Base-by-base conservation (phyloP, 1,284 basidiomycete genomes). In the Irpex sp. region DNA sequence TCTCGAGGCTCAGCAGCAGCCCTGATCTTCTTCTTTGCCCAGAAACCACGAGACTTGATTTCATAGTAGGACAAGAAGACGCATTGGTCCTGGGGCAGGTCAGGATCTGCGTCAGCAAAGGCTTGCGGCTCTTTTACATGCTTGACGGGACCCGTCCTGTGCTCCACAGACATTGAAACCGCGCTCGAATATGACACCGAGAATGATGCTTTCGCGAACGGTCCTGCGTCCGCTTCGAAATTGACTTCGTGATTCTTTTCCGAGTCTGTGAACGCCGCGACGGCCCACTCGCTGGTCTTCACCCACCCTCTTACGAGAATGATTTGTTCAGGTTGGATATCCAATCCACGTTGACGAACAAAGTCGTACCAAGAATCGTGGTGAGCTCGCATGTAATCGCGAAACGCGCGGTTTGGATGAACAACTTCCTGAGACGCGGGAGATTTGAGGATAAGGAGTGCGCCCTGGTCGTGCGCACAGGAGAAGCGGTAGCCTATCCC, bases 11-110 rank as follows among this genome's bases (percentile, higher is more conserved):
- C 58, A 31, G 58, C 44, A 11, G 47, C 58, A 8, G 58, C 58
- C 26, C 21, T 51, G 6, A 60, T 60, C 58, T 60, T 60, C 58
- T 60, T 60, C 11, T 49, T 51, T 2, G 37, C 31, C 48, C 31
- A 34, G 9, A 60, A 34, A 21, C 37, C 44, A 36, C 60, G 60
- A 31, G 37, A 21, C 52, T 62, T 62, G 13, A 62, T 48, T 19
- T 62, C 57, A 55, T 62, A 62, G 19, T 62, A 62, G 8, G 57
- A 34, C 44, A 62, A 44, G 31, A 62, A 62, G 5, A 62, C 26
- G 37, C 61, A 62, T 37, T 62, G 61, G 21, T 62, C 61, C n/a
- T 38, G 26, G 8, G 61, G 61, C 5, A 38, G 26, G 5, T 34
- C 11, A 7, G n/a, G 7, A 9, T 48, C 56, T 7, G 6, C 37